Conservation (phyloP, 352 stramenopile species). For the Phytophthora tubulina region DNA sequence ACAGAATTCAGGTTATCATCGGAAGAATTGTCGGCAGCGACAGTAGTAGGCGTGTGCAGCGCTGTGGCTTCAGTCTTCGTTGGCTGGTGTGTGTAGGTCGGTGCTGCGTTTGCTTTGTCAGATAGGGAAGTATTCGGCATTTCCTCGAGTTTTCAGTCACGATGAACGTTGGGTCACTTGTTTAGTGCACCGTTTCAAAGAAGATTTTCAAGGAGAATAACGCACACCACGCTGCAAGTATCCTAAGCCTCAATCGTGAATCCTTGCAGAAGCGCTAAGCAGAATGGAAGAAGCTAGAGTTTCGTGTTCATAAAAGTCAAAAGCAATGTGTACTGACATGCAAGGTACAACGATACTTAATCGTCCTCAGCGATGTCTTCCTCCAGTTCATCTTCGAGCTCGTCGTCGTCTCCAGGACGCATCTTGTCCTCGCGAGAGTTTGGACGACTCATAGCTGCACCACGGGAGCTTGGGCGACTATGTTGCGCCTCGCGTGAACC, state of each 20-base stretch:
- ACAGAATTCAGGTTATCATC: not conserved
- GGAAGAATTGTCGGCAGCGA: not conserved
- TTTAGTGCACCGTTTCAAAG: slow-evolving; percentile 23
- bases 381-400: slow-evolving; percentile 80
- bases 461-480: slow-evolving; percentile 30
- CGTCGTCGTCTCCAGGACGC: slow-evolving; percentile 36
- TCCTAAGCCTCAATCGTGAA: too few relatives aligned
- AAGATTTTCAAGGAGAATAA: not conserved
- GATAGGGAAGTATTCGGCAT: slow-evolving; percentile 18
- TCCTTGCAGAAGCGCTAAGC: too few relatives aligned
- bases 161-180: slow-evolving; percentile 14
- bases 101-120: slow-evolving; percentile 2
- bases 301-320: slow-evolving; percentile 21
- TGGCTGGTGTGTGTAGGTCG: not conserved
- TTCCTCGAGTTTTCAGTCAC: slow-evolving; percentile 2
- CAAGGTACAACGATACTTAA: slow-evolving; percentile 24
- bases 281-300: not conserved
- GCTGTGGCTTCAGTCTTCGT: not conserved
- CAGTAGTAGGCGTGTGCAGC: not conserved
- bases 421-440: slow-evolving; percentile 50
- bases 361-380: slow-evolving; percentile 84
- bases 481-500: slow-evolving; percentile 27
- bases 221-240: too few relatives aligned
- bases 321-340: slow-evolving; percentile 11
- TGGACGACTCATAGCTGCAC: slow-evolving; percentile 32